These are phyloP conservation scores for Alternaria hordeiaustralica DNA, from an alignment of 2,329 filamentous ascomycete genomes.

Conservation along the genomic window DNA sequence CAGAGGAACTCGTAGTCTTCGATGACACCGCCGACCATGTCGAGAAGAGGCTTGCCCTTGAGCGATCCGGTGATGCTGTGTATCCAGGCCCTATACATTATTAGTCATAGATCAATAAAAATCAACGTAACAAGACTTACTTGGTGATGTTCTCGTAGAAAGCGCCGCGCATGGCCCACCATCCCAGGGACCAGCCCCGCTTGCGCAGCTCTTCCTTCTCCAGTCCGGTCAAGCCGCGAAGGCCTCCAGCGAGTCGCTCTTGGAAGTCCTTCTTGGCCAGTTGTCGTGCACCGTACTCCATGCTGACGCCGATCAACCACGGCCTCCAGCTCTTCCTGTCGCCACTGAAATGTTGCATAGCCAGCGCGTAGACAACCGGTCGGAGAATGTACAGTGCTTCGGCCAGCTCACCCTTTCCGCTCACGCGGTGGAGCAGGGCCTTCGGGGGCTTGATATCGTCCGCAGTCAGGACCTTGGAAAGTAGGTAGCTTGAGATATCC, in stretches of 20 bases:
- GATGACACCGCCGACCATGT: conserved; percentile 81
- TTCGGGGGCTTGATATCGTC: conserved; percentile 96
- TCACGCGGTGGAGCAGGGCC: conserved; percentile 78
- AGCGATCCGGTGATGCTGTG: conserved; percentile 76
- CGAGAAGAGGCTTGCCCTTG: conserved; percentile 74
- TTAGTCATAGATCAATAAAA: conserved; percentile 19
- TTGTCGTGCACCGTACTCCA: conserved; percentile 90
- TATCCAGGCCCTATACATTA: conserved; percentile 59
- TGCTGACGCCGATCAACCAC: conserved; percentile 83
- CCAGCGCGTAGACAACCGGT: conserved; percentile 83
- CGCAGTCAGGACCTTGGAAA: conserved; percentile 88
- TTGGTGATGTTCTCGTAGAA: conserved; percentile 92
- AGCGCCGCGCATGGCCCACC: conserved; percentile 97
- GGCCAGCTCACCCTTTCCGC: conserved; percentile 78
- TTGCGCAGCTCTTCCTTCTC: conserved; percentile 90
- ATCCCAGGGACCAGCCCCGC: conserved; percentile 86
- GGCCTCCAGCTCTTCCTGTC: conserved; percentile 86
- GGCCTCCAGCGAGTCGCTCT: conserved; percentile 69
- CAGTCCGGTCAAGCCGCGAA: conserved; percentile 79
- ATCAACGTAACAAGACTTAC: conserved; percentile 48
- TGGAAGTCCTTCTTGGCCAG: conserved; percentile 72
- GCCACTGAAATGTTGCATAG: conserved; percentile 74
- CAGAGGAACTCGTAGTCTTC: conserved; percentile 98
- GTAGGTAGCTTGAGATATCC: conserved; percentile 85
- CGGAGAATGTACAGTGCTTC: conserved; percentile 92